Evolutionary conservation across 2,329 filamentous ascomycete species (phyloP).

Genomic region (Pseudocercospora eumusae): DNA sequence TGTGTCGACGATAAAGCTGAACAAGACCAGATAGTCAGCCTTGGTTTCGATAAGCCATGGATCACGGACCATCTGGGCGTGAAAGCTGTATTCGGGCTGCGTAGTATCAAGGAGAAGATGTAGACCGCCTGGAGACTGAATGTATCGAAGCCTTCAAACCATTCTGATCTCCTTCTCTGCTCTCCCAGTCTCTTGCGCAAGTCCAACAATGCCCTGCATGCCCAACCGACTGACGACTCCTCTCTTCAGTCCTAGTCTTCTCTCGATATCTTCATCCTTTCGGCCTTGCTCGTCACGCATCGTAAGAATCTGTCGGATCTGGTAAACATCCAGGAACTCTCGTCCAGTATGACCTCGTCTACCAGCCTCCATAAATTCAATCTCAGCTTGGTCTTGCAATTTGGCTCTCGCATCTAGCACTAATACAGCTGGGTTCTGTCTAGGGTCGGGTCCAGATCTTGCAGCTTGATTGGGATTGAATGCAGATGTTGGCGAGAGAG

Average conservation of each 20-base stretch:
- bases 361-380: slow-evolving; percentile 53
- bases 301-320: slow-evolving; percentile 42
- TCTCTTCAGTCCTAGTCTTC: slow-evolving; percentile 38
- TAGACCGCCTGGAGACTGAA: neutral
- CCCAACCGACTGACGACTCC: slow-evolving; percentile 41
- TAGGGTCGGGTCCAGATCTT: slow-evolving; percentile 39
- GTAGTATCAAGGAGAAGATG: slow-evolving; percentile 2
- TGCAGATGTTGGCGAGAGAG: slow-evolving; percentile 57
- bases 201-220: slow-evolving; percentile 34
- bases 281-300: slow-evolving; percentile 38
- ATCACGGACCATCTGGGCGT: slow-evolving; percentile 56
- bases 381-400: slow-evolving; percentile 55
- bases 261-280: slow-evolving; percentile 38
- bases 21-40: slow-evolving; percentile 33
- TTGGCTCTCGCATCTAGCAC: slow-evolving; percentile 55
- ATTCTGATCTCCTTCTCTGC: slow-evolving; percentile 36
- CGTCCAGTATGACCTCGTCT: slow-evolving; percentile 45
- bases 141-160: slow-evolving; percentile 27
- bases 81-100: slow-evolving; percentile 35
- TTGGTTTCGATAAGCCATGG: slow-evolving; percentile 48
- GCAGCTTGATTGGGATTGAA: slow-evolving; percentile 44
- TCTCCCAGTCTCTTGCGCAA: slow-evolving; percentile 36
- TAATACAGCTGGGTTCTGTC: slow-evolving; percentile 57
- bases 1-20: slow-evolving; percentile 44
- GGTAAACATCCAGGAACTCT: slow-evolving; percentile 49